These are phyloP conservation scores for Alternaria ventricosa DNA, from an alignment of 2,329 filamentous ascomycete species.

Conservation along the genomic window DNA sequence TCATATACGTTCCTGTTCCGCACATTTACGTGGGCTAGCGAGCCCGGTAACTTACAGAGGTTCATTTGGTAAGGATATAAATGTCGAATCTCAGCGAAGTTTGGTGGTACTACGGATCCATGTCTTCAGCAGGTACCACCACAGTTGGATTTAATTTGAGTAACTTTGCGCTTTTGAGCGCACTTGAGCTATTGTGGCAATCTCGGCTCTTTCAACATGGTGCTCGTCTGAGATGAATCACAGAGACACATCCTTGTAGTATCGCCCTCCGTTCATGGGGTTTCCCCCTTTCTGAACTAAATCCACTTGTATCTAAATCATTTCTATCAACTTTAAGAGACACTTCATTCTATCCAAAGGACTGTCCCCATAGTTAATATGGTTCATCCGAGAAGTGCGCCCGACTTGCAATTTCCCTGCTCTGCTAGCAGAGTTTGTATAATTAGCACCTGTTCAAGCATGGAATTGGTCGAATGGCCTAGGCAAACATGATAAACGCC, in stretches of 20 bases:
- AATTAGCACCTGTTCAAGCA: not conserved
- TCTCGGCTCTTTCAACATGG: not conserved
- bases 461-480: not conserved
- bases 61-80: conserved; percentile 69
- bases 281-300: not conserved
- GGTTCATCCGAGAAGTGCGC: not conserved
- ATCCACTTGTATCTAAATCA: not conserved
- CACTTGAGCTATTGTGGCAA: not conserved
- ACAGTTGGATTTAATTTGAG: not conserved
- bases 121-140: not conserved
- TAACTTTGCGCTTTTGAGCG: not conserved
- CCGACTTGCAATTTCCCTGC: not conserved
- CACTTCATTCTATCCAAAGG: not conserved
- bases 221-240: not conserved
- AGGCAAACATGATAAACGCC: not conserved
- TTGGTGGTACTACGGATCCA: not conserved
- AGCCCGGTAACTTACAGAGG: conserved; percentile 68
- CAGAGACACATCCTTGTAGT: not conserved
- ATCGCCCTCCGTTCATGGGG: not conserved
- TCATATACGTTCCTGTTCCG: conserved; percentile 74
- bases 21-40: conserved; percentile 71
- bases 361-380: not conserved
- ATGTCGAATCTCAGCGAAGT: not conserved
- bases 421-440: not conserved
- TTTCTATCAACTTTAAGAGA: not conserved